These are phyloP conservation scores for Fagopyrum esculentum DNA, from an alignment of 148 eudicot species.

Conservation along the genomic window DNA sequence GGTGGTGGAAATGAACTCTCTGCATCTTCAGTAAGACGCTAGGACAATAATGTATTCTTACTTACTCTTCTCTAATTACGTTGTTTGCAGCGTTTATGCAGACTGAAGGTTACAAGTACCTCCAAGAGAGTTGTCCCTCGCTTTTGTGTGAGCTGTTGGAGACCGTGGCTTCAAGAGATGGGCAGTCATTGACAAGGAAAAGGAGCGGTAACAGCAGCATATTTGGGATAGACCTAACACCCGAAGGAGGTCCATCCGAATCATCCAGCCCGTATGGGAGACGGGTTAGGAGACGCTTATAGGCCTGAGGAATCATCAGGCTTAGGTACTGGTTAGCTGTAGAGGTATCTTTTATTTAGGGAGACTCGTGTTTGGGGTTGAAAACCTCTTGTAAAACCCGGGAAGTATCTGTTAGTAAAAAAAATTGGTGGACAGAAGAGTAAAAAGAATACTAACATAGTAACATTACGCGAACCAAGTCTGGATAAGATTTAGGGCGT, in stretches of 20 bases:
- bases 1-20: neutral
- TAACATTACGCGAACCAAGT: neutral
- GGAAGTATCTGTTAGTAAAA: neutral
- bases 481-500: slow-evolving; percentile 8
- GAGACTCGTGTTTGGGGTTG: neutral
- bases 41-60: neutral
- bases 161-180: slow-evolving; percentile 56
- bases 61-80: neutral
- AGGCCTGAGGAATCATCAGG: neutral
- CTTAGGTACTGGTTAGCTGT: neutral
- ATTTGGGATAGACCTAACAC: slow-evolving; percentile 49
- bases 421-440: neutral
- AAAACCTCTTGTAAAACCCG: neutral
- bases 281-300: slow-evolving; percentile 39
- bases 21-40: neutral
- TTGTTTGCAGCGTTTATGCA: slow-evolving; percentile 66
- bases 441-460: slow-evolving; percentile 7
- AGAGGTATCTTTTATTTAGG: slow-evolving; percentile 1
- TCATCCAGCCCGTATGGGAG: slow-evolving; percentile 38
- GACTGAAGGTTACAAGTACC: slow-evolving; percentile 62
- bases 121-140: slow-evolving; percentile 62
- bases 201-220: slow-evolving; percentile 63
- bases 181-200: slow-evolving; percentile 41
- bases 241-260: slow-evolving; percentile 41
- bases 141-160: slow-evolving; percentile 52